Base-by-base conservation (phyloP, 1,284 basidiomycete species). In the Hypsizygus ulmarius region DNA sequence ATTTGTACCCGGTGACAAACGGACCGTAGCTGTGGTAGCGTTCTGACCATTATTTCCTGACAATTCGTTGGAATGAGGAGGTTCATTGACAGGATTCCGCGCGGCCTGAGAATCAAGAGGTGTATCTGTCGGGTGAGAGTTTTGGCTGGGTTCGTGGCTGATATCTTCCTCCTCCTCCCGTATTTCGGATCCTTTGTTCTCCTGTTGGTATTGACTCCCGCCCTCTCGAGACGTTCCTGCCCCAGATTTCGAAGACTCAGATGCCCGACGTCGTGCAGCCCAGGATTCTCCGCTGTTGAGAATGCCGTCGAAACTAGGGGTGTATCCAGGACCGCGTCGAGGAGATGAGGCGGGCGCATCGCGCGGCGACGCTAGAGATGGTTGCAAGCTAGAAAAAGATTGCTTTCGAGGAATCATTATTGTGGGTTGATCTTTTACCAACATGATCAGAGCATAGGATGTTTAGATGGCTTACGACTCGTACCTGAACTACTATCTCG, bases 261-360 rank as follows among this genome's bases (percentile, higher is more conserved):
- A 77, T 53, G 75, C 67, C 34, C 82, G 79, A 57, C 82, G 73
- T 53, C 81, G 73, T 14, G 81, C 70, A 15, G 74, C 65, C 86
- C 85, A 86, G 28, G 82, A 78, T 48, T 87, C 87, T 38, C 79
- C 79, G 39, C 69, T 70, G 50, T 73, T 81, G 41, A 88, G 67
- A 11, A 88, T 77, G n/a, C 84, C 85, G 59, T 90, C 87, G 58
- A 90, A 87, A 44, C 75, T 75, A 49, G 78, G 70, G 15, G 74
- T 67, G 52, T 74, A 73, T 19, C 80, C 81, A 50, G 78, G 69
- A 51, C 87, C 76, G 40, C 52, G 55, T 43, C 87, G 82, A 58
- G 87, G 84, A 28, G 87, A 87, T 39, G 80, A 74, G 44, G 82
- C 67, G 6, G 70, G 71, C 15, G 65, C 59, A 35, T 85, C 84